Percentiles rank a stretch among this genome's conserved stretches.
Evolutionary conservation across 371 early-diverging fungal species (phyloP).

Genomic region (Spraguea lophii): DNA sequence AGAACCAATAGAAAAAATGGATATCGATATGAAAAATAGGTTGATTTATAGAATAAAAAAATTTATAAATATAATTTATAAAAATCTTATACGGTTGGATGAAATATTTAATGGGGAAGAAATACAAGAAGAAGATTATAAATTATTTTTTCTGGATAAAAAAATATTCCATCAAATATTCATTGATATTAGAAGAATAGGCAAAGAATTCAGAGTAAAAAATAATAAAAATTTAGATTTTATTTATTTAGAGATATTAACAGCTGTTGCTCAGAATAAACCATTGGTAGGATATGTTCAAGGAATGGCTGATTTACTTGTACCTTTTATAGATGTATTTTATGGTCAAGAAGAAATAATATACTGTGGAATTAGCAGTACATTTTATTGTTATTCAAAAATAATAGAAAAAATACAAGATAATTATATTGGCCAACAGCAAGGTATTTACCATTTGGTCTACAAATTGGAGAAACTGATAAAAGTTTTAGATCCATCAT

Average conservation of each 20-base stretch:
- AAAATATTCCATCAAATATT: constrained; percentile 29
- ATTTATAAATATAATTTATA: neutral
- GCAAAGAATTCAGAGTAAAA: constrained; percentile 1
- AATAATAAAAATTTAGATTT: constrained; percentile 3
- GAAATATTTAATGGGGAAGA: neutral
- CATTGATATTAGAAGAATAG: constrained; percentile 30
- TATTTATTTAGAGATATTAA: constrained; percentile 27
- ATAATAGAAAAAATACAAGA: constrained; percentile 23
- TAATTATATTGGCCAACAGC: constrained; percentile 22
- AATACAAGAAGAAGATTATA: neutral
- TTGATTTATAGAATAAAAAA: neutral
- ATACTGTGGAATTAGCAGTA: constrained; percentile 1
- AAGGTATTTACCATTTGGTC: constrained; percentile 9
- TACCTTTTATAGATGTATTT: constrained; percentile 23
- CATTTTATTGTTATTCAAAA: constrained; percentile 17
- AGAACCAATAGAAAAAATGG: too few species aligned
- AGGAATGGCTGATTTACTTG: constrained; percentile 43
- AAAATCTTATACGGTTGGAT: neutral
- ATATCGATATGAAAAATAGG: neutral
- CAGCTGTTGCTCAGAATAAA: constrained; percentile 22
- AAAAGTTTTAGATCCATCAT: constrained; percentile 17
- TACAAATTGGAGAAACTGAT: constrained; percentile 8
- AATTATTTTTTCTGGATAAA: neutral
- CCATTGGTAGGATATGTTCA: constrained; percentile 40
- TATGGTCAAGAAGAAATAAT: neutral